Conservation (phyloP, 2,329 filamentous ascomycete genomes). For the Amylocarpus encephaloides region DNA sequence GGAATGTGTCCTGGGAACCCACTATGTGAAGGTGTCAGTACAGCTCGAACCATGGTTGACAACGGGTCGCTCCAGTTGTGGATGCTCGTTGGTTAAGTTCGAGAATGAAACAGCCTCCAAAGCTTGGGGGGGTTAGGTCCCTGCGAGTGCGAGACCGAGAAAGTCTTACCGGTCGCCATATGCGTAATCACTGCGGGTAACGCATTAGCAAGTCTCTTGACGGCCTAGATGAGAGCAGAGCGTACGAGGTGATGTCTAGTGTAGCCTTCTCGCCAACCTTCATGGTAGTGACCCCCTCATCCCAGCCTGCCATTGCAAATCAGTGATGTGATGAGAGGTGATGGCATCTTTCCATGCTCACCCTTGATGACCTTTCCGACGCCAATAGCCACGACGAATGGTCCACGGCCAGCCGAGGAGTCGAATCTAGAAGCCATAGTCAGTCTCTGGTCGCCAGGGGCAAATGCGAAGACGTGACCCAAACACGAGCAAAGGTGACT, state of each 20-base stretch:
- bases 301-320: constrained; percentile 56
- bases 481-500: constrained; percentile 30
- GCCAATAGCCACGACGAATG: constrained; percentile 74
- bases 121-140: not conserved
- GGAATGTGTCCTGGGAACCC: constrained; percentile 78
- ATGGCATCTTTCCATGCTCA: constrained; percentile 35
- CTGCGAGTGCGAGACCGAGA: not conserved
- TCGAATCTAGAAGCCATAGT: constrained; percentile 65
- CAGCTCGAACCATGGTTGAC: not conserved
- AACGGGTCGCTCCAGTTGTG: not conserved
- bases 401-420: constrained; percentile 68
- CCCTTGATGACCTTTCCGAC: constrained; percentile 81
- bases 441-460: not conserved
- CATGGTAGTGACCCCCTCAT: constrained; percentile 81
- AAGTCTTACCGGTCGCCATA: constrained; percentile 54
- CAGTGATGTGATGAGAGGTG: constrained; percentile 8
- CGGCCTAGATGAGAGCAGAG: not conserved
- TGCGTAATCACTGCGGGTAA: constrained; percentile 50
- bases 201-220: constrained; percentile 14
- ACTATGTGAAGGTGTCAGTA: constrained; percentile 37
- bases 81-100: too few relatives aligned
- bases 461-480: not conserved
- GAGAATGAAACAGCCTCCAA: too few relatives aligned
- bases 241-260: constrained; percentile 72
- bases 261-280: constrained; percentile 83